A percentile compares a stretch with the other conserved stretches of the same genome.
Conservation (phyloP, 2,329 filamentous ascomycete genomes). For the Aspergillus clavatus region DNA sequence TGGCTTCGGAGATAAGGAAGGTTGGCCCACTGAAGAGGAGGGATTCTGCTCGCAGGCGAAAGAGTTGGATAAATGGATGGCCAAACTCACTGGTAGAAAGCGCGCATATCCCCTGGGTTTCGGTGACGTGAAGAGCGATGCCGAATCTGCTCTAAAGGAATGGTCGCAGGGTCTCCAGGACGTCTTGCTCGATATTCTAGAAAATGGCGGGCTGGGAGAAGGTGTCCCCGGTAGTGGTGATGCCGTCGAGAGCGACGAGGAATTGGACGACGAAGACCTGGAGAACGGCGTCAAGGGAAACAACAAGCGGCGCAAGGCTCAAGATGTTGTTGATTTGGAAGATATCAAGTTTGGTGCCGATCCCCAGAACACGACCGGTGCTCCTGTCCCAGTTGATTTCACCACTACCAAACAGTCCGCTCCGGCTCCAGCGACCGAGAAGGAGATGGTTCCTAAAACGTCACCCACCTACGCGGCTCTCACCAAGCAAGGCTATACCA, state of each 20-base stretch:
- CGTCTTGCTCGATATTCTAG: constrained; percentile 57
- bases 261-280: constrained; percentile 54
- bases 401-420: constrained; percentile 50
- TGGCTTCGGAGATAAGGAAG: constrained; percentile 84
- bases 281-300: constrained; percentile 52
- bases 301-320: constrained; percentile 41
- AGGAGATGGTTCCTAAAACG: constrained; percentile 90
- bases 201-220: constrained; percentile 54
- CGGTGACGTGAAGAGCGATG: constrained; percentile 77
- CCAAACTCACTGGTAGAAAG: constrained; percentile 82
- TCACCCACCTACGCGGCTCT: constrained; percentile 85
- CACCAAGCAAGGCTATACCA: constrained; percentile 94
- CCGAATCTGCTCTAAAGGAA: constrained; percentile 61
- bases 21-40: constrained; percentile 85
- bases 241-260: constrained; percentile 77
- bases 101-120: constrained; percentile 84
- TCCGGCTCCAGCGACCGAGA: constrained; percentile 46
- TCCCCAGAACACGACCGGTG: constrained; percentile 20
- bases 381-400: constrained; percentile 76
- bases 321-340: constrained; percentile 70
- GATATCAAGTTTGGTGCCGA: constrained; percentile 58
- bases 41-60: constrained; percentile 92
- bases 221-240: constrained; percentile 76
- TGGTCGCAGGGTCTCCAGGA: constrained; percentile 74
- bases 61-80: constrained; percentile 92